These are phyloP conservation scores for Podosphaera leucotricha DNA, from an alignment of 2,329 filamentous ascomycete genomes.

Conservation along the genomic window DNA sequence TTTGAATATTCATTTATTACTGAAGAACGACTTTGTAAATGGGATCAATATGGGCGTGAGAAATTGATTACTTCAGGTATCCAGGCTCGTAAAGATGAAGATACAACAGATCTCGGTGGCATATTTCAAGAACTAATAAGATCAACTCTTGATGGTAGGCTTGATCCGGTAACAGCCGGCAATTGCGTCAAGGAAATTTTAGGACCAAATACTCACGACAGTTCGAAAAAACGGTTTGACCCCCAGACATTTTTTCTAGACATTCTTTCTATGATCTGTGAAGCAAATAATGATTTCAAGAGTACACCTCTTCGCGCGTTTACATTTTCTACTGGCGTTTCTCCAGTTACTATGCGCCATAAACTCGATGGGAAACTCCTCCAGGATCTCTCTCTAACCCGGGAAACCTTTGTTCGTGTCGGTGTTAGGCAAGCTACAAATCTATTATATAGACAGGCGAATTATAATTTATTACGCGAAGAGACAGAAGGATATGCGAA, in stretches of 20 bases:
- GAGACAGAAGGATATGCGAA: conserved; percentile 96
- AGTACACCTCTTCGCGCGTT: conserved; percentile 37
- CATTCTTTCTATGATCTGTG: conserved; percentile 54
- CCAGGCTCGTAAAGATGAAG: conserved; percentile 40
- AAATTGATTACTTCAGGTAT: conserved; percentile 41
- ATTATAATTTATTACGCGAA: conserved; percentile 86
- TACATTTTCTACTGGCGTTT: conserved; percentile 48
- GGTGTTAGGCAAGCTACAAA: conserved; percentile 82
- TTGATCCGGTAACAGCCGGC: conserved; percentile 48
- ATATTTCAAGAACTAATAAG: conserved; percentile 72
- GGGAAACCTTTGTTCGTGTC: conserved; percentile 62
- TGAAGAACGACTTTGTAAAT: conserved; percentile 39
- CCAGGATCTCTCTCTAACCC: conserved; percentile 53
- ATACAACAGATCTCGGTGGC: conserved; percentile 41
- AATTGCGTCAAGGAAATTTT: conserved; percentile 51
- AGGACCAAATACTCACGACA: conserved; percentile 27
- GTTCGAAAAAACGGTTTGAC: conserved; percentile 28
- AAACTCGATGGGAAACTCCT: conserved; percentile 62
- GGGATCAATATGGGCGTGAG: conserved; percentile 43
- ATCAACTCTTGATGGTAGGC: conserved; percentile 43
- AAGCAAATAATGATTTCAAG: conserved; percentile 34
- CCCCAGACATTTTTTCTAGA: conserved; percentile 57
- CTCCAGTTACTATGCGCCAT: conserved; percentile 48
- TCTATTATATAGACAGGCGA: conserved; percentile 79
- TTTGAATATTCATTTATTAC: conserved; percentile 61